These are phyloP conservation scores for Magnolia officinalis DNA, from an alignment of 164 flowering plant genomes.

Conservation along the genomic window DNA sequence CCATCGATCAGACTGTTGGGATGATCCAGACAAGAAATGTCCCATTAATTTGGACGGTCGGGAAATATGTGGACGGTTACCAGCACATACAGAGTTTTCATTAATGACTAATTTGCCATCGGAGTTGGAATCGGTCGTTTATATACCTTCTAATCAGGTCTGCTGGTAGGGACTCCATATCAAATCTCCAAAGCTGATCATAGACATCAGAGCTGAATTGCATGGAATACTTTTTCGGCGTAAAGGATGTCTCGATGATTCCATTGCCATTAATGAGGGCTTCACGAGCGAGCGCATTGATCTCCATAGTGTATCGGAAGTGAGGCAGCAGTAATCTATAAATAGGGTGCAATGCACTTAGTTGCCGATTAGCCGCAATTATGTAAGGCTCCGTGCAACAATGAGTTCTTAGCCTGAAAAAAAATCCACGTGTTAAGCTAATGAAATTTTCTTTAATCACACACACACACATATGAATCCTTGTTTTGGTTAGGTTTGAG, in stretches of 20 bases:
- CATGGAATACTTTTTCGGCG: conserved; percentile 23
- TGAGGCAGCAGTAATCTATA: conserved; percentile 24
- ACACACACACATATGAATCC: background rate
- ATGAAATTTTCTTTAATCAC: too few relatives aligned
- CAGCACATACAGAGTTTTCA: background rate
- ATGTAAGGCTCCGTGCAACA: conserved; percentile 23
- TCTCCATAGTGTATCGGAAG: conserved; percentile 30
- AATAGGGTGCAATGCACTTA: conserved; percentile 33
- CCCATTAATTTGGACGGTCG: background rate
- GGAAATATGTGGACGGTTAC: background rate
- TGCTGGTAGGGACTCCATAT: conserved; percentile 30
- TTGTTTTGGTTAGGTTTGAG: background rate
- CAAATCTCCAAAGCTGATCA: conserved; percentile 30
- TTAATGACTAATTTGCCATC: background rate
- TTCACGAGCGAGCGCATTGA: conserved; percentile 30
- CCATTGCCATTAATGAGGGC: conserved; percentile 27
- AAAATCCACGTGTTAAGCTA: background rate
- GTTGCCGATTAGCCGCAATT: conserved; percentile 27
- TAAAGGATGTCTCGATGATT: conserved; percentile 27
- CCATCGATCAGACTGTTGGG: background rate
- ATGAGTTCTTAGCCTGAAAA: conserved; percentile 30
- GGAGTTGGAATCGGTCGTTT: background rate
- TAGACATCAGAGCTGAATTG: conserved; percentile 30
- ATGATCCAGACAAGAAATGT: background rate
- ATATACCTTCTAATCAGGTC: conserved; percentile 33